Evolutionary conservation across 169 alveolate genomes (phyloP), one percentile per base, ranked within the genome.

Genomic region (Plasmodium sp.): DNA sequence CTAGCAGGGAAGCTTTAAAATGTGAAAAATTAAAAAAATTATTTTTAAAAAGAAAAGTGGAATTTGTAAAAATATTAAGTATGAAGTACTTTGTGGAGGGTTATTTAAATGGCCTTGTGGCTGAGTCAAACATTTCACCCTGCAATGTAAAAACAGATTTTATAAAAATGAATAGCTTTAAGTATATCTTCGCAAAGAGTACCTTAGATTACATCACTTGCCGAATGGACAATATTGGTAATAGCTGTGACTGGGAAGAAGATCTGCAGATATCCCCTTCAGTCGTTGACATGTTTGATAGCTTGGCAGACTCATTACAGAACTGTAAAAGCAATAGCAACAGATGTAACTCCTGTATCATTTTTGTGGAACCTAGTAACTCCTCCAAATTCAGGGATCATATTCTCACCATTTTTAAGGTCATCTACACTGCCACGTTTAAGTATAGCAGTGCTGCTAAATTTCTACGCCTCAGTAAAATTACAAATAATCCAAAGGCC

Each of bases 301-400:
- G 96, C 27, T 81, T 96, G 43, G 67, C 97, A 31, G 91, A 58
- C 22, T 96, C 97, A 0, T 80, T 96, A 62, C 95, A 93, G 22
- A 95, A 83, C 18, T 77, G 81, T 56, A 81, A 41, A 72, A 73
- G 12, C 62, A 80, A 45, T 16, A 83, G 56, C 31, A 67, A 81
- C 34, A 74, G 58, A 88, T 81, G 33, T 58, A 36, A 77, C 82
- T 90, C 85, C 12, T 72, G 33, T 3, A 86, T 86, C 43, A 86
- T 86, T 41, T 86, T 86, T 86, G 85, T 86, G 3, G 93, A 86
- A 41, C 93, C 93, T 48, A 96, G 96, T 12, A 97, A 96, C 67
- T 93, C 94, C 18, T 93, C 96, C 77, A 96, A 96, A 77, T 95
- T 96, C 84, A 36, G 96, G 62, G 97, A 96, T 93, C 97, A 96